Evolutionary conservation across 352 stramenopile genomes (phyloP), one percentile per base, ranked within the genome.

Genomic region (Globisporangium apiculatum): DNA sequence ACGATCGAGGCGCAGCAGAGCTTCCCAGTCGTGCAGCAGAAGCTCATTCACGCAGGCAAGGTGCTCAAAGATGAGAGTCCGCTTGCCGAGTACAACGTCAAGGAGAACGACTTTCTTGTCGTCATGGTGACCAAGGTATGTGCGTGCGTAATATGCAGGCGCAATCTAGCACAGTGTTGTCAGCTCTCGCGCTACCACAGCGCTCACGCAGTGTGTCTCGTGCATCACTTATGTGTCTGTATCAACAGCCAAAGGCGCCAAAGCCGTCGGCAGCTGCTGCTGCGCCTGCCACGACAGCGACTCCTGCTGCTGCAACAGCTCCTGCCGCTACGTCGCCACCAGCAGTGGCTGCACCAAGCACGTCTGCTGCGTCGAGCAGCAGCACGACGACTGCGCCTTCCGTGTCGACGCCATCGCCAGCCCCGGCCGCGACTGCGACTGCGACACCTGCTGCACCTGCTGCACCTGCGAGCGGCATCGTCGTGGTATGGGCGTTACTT

Each of bases 91-190:
- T 94, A 91, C 70, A 90, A 83, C 58, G 68, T 96, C 47, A 92
- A 91, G 69, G 85, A 93, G 62, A 92, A 89, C 58, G 83, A 92
- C 61, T 95, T 95, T 61, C 67, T 95, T 18, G 85, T 95, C 46
- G 84, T 91, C 43, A 91, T 96, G 79, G 83, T 94, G 51, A 91
- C 85, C 51, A 96, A 96, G 73, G 67, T 81, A 61, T n/a, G 35
- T 47, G 7, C 18, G 18, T 24, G 18, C 18, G 18, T 24, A 24
- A 24, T 24, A 24, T 24, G 18, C 18, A 24, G 18, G 7, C 15
- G 4, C 5, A 11, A 15, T 4, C 18, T 24, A 24, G 18, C 18
- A 24, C 18, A 24, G 18, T 24, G 18, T 24, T 24, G 18, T 24
- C 18, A 24, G 18, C 18, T 24, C 18, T 24, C 2, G 18, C 18